Evolutionary conservation across 2,329 filamentous ascomycete genomes (phyloP), one percentile per base, ranked within the genome.

Genomic region (Cladosporium sp.): DNA sequence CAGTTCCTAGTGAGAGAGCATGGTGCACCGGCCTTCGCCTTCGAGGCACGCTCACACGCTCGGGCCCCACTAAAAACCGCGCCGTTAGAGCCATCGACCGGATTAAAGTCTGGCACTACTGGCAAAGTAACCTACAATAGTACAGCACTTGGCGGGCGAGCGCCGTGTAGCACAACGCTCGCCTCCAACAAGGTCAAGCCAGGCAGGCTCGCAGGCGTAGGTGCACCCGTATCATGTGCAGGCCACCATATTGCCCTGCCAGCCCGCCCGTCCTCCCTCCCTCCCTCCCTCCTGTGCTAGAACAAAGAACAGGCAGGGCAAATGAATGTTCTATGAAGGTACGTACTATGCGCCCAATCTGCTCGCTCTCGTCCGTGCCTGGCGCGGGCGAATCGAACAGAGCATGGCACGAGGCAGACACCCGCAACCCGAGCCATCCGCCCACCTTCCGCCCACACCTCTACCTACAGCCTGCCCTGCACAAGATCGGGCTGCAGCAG

Each of bases 21-120:
- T 20, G 11, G 36, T 15, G 35, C 18, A 47, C 22, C 43, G 43
- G 43, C 43, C 43, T n/a, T 47, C 43, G 43, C 43, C 43, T 46
- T 43, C 42, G 33, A 32, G 30, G 30, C n/a, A 32, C 30, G 30
- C 30, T n/a, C 32, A 20, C 27, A 25, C 33, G 43, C 43, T 36
- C 43, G 43, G 43, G 38, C 43, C 12, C n/a, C n/a, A n/a, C n/a
- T n/a, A n/a, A 27, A 27, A 9, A 27, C 5, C 5, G 22, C 22
- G 22, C 22, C 22, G 22, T 27, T 27, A 27, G 22, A 27, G 22
- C 22, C 39, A 42, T 15, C 39, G 11, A 42, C 20, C 27, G 39
- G 39, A 42, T n/a, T 42, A 20, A 25, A 30, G 5, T 27, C 4
- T 27, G 22, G 22, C 22, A 27, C 22, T 27, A 27, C 22, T 27